phyloP scores from a whole-genome alignment of 331 rosid species.

The Saraca asoca region DNA sequence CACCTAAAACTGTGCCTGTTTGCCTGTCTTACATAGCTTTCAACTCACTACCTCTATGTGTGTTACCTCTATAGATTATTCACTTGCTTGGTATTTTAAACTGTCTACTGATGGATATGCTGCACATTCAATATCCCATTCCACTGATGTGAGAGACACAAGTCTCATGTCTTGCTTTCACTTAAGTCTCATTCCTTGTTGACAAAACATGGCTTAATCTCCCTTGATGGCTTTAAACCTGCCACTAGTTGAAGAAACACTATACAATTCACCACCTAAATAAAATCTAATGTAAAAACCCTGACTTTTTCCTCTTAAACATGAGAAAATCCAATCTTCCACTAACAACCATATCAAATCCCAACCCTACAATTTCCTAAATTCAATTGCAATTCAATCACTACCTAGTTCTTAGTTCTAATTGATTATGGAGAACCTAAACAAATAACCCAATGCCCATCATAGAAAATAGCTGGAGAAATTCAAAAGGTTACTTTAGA shows the following conservation, averaged over 20 bases:
- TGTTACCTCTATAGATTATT: too few relatives aligned
- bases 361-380: conserved; percentile 35
- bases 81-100: too few relatives aligned
- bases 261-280: conserved; percentile 49
- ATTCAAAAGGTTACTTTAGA: conserved; percentile 62
- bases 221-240: conserved; percentile 81
- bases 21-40: too few relatives aligned
- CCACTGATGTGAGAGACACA: too few relatives aligned
- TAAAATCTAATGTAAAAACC: conserved; percentile 42
- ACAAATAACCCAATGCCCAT: conserved; percentile 42
- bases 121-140: too few relatives aligned
- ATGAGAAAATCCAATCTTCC: conserved; percentile 33
- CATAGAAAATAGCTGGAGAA: conserved; percentile 44
- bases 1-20: too few relatives aligned
- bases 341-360: conserved; percentile 45
- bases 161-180: too few relatives aligned
- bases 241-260: conserved; percentile 55
- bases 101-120: too few relatives aligned
- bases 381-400: conserved; percentile 51
- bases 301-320: conserved; percentile 40
- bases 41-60: too few relatives aligned
- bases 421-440: conserved; percentile 39
- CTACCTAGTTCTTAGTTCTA: conserved; percentile 38
- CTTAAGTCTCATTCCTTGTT: too few relatives aligned
- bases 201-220: too few relatives aligned